Evolutionary conservation across 31 red algal genomes (phyloP).

Genomic region (Asparagopsis taxiformis): DNA sequence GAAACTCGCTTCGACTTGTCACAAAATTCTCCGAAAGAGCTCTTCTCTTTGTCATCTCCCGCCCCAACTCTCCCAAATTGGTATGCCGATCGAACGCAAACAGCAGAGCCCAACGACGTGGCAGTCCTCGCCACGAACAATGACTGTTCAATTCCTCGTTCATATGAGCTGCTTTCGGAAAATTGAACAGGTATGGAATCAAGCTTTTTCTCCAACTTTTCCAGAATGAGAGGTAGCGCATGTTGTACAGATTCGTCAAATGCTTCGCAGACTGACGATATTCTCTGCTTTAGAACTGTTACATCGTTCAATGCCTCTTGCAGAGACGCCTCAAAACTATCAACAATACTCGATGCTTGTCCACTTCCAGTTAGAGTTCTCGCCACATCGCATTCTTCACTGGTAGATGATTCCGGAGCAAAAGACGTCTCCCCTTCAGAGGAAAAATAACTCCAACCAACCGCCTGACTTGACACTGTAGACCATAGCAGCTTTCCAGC

Average conservation of each 20-base stretch:
- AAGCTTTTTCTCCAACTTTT: constrained; percentile 16
- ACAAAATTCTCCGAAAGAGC: constrained; percentile 12
- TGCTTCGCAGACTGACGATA: constrained; percentile 34
- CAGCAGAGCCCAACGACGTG: constrained; percentile 28
- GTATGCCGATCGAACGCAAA: constrained; percentile 34
- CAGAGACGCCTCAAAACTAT: constrained; percentile 38
- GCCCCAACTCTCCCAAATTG: constrained; percentile 4
- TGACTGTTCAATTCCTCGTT: constrained; percentile 14
- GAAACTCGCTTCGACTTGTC: constrained; percentile 18
- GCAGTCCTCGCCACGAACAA: constrained; percentile 55
- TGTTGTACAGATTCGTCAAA: constrained; percentile 39
- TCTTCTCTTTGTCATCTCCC: neutral
- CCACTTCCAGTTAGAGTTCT: constrained; percentile 34
- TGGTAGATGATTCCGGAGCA: neutral
- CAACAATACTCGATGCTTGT: constrained; percentile 25
- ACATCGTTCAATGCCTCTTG: constrained; percentile 39
- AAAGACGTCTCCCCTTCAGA: neutral
- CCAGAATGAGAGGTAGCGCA: constrained; percentile 38
- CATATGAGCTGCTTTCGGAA: constrained; percentile 7
- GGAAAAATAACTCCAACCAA: constrained; percentile 24
- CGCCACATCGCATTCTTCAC: constrained; percentile 20
- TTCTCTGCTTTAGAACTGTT: constrained; percentile 38
- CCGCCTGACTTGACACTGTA: constrained; percentile 33
- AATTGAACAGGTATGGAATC: constrained; percentile 19
- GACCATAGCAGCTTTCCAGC: constrained; percentile 47